Evolutionary conservation across 495 filamentous ascomycete genomes (phyloP), one percentile per base, ranked within the genome.

Genomic region (Monascus purpureus): DNA sequence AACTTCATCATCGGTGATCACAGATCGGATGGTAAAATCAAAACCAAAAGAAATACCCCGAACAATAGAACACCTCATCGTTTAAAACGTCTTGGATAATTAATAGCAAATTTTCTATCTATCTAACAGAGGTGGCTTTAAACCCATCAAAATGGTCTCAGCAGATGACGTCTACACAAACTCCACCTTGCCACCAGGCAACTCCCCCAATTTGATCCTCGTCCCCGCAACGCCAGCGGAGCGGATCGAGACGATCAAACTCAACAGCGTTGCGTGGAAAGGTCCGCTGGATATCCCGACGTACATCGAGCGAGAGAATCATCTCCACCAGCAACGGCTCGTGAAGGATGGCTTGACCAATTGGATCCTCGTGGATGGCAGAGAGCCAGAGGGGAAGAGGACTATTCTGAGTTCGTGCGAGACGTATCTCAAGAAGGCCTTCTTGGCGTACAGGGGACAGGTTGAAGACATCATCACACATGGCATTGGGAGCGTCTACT

Each of bases 401-500:
- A 69, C 71, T 0, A 69, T 94, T 25, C 68, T 93, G 1, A 72
- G 75, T 17, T 79, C 81, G 9, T 93, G 86, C 53, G 90, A 97
- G 53, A 74, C 79, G 1, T 71, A 90, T 35, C 67, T 68, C 27
- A 96, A 95, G 60, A 69, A 63, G 14, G 82, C 80, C 0, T 42
- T 85, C 17, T 47, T 78, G 19, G 64, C 65, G 9, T 48, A 61
- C 3, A 32, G 54, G 28, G 49, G 61, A 17, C 37, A 51, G 6
- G 66, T 84, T 8, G 56, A 69, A 37, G 74, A 93, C 25, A 69
- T 72, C 2, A 53, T 77, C n/a, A 70, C 72, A 12, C 77, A 93
- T 53, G 82, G 82, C 6, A 70, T 97, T 25, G 85, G 79, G 9
- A 85, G 81, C 38, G 90, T 97, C 1, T 96, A 85, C 54, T 83